Conservation (phyloP, 1,284 basidiomycete species). For the Polyporus tsugae region DNA sequence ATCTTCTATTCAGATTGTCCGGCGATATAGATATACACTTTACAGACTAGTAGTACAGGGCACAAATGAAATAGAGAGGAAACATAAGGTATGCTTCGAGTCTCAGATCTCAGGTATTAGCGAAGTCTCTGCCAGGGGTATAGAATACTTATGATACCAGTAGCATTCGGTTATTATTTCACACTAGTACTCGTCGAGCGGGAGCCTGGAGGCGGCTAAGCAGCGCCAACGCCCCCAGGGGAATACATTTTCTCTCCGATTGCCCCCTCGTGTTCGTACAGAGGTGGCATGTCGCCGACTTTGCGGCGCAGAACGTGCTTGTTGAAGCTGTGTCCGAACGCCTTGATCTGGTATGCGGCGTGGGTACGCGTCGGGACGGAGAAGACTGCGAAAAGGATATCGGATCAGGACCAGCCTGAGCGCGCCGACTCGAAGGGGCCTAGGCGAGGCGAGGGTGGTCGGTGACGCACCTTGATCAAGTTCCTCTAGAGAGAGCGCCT, state of each 20-base stretch:
- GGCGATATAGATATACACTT: not conserved
- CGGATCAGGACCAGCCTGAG: not conserved
- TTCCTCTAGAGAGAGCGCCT: slow-evolving; percentile 76
- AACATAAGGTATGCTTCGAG: not conserved
- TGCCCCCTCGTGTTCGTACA: slow-evolving; percentile 39
- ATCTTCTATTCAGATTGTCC: not conserved
- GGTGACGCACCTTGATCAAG: slow-evolving; percentile 46
- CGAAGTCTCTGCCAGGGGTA: not conserved
- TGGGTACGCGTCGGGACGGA: slow-evolving; percentile 65
- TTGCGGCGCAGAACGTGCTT: slow-evolving; percentile 53
- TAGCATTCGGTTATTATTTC: too few species aligned
- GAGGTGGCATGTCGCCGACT: slow-evolving; percentile 48
- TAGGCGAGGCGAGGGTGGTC: too few species aligned
- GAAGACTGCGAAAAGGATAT: slow-evolving; percentile 55
- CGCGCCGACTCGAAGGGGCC: too few species aligned
- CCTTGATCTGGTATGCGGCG: slow-evolving; percentile 63
- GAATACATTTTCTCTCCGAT: not conserved
- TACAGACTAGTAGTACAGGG: not conserved
- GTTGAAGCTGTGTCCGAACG: slow-evolving; percentile 61
- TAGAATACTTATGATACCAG: too few species aligned
- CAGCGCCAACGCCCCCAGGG: not conserved
- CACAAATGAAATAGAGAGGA: too few species aligned
- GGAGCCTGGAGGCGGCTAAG: not conserved
- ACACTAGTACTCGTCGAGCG: too few species aligned
- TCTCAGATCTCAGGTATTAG: not conserved